Base-by-base conservation (phyloP, 2,329 filamentous ascomycete species). In the Davidsoniella eucalypti region DNA sequence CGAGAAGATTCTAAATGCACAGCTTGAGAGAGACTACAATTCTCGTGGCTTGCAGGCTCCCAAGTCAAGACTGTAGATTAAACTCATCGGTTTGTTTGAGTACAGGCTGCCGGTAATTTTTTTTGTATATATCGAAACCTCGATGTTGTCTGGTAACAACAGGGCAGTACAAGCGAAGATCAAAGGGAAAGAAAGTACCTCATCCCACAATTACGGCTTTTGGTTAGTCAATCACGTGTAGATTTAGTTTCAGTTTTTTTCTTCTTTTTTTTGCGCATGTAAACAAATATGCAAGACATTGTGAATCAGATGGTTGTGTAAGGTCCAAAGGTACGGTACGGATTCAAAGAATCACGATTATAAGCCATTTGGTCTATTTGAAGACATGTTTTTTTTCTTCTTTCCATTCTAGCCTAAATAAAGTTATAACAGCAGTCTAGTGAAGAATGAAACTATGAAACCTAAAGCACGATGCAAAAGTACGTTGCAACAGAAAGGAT, bases 1-100 rank as follows among this genome's bases (percentile, higher is more conserved):
- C 45, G 69, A 68, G 52, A 59, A 62, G 57, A 65, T 61, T 58
- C 64, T 66, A 56, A 71, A 76, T 48, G 67, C 68, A 53, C 65
- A 69, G 56, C 71, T 72, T 65, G 59, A 65, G 44, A 64, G 64
- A 53, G 65, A 64, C 37, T 65, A 60, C 51, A 25, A 18, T 3
- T 6, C 51, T n/a, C 39, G 47, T 8, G 51, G 51, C 4, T 26
- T 53, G n/a, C 47, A 36, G 17, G 47, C 51, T 56, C 57, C 67
- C 18, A 69, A 67, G 61, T 50, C 68, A 47, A 67, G 57, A 54
- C 39, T 38, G 21, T 53, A 48, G 47, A 41, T 45, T 21, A 29
- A 46, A 29, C 42, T 38, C 10, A 46, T 16, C 17, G 25, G n/a
- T 37, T 29, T 12, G 2, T 26, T 46, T 16, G n/a, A 29, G 18